These are phyloP conservation scores for Cytospora mali DNA, from an alignment of 2,329 filamentous ascomycete species.

Conservation along the genomic window DNA sequence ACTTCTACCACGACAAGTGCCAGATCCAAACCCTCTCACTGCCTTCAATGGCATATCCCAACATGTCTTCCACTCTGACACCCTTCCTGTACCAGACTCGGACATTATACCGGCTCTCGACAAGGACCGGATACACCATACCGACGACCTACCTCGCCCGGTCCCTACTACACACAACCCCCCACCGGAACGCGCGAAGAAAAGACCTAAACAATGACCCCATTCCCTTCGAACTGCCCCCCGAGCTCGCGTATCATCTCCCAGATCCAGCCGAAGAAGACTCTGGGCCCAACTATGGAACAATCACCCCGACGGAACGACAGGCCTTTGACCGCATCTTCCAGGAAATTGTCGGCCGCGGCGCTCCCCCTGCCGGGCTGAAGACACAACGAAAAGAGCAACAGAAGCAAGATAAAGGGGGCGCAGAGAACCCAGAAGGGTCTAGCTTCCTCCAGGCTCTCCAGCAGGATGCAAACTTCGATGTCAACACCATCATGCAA, in stretches of 20 bases:
- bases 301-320: constrained; percentile 60
- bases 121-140: constrained; percentile 15
- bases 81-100: constrained; percentile 75
- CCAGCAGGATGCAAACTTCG: constrained; percentile 25
- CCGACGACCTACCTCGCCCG: constrained; percentile 34
- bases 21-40: neutral
- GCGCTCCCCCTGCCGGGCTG: constrained; percentile 32
- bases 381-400: constrained; percentile 25
- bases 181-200: constrained; percentile 27
- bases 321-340: constrained; percentile 58
- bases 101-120: constrained; percentile 47
- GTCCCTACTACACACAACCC: constrained; percentile 33
- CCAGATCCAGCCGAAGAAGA: constrained; percentile 31
- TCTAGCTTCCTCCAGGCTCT: constrained; percentile 18
- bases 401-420: constrained; percentile 22
- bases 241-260: constrained; percentile 38
- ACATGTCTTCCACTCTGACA: constrained; percentile 54
- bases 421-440: too few species aligned
- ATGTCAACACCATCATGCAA: constrained; percentile 34
- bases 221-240: constrained; percentile 56
- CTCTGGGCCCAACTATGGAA: constrained; percentile 40
- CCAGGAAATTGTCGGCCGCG: constrained; percentile 52
- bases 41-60: neutral
- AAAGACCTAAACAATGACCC: constrained; percentile 34
- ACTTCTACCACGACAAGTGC: too few species aligned